A percentile compares a stretch with the other conserved stretches of the same genome.
Evolutionary conservation across 73 alveolate genomes (phyloP).

Genomic region (Stentor coeruleus): DNA sequence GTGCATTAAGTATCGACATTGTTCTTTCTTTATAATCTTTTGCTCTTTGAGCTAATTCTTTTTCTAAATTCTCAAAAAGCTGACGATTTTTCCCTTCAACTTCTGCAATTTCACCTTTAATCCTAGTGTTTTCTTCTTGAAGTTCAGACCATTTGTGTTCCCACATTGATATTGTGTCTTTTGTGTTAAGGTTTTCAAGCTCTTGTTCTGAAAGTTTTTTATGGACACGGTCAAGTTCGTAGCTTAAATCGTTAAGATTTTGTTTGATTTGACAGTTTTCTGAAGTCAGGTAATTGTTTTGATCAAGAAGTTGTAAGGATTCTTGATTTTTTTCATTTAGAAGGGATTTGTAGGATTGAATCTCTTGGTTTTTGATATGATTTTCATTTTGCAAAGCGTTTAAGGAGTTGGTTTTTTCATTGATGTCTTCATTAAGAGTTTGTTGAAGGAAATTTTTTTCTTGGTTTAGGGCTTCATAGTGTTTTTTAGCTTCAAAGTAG

Average conservation of each 20-base stretch:
- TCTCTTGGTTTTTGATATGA: not conserved
- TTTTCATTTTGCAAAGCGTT: too few species aligned
- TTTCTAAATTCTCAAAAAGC: slow-evolving; percentile 23
- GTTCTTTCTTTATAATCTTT: slow-evolving; percentile 22
- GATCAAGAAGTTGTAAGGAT: not conserved
- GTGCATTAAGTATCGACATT: not conserved
- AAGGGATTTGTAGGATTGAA: too few species aligned
- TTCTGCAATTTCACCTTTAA: not conserved
- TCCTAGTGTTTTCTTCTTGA: not conserved
- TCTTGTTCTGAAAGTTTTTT: not conserved
- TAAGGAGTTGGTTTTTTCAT: too few species aligned
- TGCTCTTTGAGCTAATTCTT: slow-evolving; percentile 17
- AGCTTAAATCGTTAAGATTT: not conserved
- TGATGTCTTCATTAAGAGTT: too few species aligned
- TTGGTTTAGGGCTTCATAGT: too few species aligned
- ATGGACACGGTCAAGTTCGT: not conserved
- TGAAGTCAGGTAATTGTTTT: too few species aligned
- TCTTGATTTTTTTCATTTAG: not conserved
- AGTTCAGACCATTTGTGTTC: not conserved
- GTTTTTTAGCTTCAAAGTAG: too few species aligned
- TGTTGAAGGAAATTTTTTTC: too few species aligned
- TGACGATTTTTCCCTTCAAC: slow-evolving; percentile 25
- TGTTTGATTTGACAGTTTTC: not conserved
- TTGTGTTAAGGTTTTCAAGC: not conserved
- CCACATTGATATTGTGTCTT: not conserved